Evolutionary conservation across 2,329 filamentous ascomycete genomes (phyloP), one percentile per base, ranked within the genome.

Genomic region (Mycogone perniciosa): DNA sequence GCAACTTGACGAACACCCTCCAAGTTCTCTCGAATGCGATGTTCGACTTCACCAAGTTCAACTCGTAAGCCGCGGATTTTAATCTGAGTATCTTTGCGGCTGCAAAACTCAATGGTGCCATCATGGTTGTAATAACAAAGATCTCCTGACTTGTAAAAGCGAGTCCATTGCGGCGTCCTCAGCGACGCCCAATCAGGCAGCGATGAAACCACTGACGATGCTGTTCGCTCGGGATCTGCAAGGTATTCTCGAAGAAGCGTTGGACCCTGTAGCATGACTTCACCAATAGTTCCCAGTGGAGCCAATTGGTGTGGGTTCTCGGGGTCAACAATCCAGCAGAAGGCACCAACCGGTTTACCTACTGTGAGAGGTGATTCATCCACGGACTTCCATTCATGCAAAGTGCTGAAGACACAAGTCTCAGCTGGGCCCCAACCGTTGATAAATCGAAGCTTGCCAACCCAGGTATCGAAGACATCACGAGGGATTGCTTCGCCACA

Each of bases 91-190:
- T 50, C 48, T 11, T 34, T 50, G 27, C 48, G 48, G 11, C 41
- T 45, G 5, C 40, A 44, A 33, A 50, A 50, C 29, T 50, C 48
- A 10, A 50, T 45, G 8, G 40, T 45, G 30, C 48, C 56, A 8
- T 54, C 52, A 0, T 61, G 60, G 35, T 69, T 60, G 26, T 74
- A 74, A 44, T 61, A 58, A 4, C 63, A 71, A 11, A 77, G 62
- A 53, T 77, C 75, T 6, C 75, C 75, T 1, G 74, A 75, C 52
- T 69, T 70, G 56, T 76, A 77, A 5, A 71, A 54, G 5, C 48
- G 48, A 3, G 6, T 34, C 48, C 48, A 50, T 6, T 44, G 33
- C 9, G 34, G 33, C 2, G 41, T 10, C 10, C 27, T 44, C 4
- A 62, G 62, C 6, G 57, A 67, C n/a, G 53, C 30, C 46, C 67